These are phyloP conservation scores for Funneliformis mosseae DNA, from an alignment of 192 early-diverging fungal genomes.

Conservation along the genomic window DNA sequence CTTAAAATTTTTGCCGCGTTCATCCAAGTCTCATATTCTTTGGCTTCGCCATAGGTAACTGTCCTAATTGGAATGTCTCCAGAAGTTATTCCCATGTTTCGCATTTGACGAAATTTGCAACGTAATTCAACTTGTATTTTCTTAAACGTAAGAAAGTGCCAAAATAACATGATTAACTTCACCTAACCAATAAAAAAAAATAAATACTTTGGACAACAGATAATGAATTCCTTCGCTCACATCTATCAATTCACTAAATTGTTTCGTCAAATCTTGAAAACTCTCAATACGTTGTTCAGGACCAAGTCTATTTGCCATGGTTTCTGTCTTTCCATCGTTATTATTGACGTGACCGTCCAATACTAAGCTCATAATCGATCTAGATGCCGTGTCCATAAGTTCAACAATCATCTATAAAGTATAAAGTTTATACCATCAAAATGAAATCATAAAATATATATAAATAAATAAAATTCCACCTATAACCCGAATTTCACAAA, in stretches of 20 bases:
- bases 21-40: constrained; percentile 48
- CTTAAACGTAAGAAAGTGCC: background rate
- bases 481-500: background rate
- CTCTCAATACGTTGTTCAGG: constrained; percentile 33
- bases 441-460: background rate
- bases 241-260: constrained; percentile 40
- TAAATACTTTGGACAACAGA: background rate
- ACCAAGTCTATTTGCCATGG: constrained; percentile 26
- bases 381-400: constrained; percentile 41
- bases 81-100: constrained; percentile 44
- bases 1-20: constrained; percentile 40
- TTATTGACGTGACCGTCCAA: constrained; percentile 39
- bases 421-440: background rate
- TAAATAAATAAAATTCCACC: background rate
- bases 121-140: constrained; percentile 42
- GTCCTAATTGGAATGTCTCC: constrained; percentile 45
- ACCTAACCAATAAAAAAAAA: background rate
- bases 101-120: constrained; percentile 43
- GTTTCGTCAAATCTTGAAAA: constrained; percentile 38
- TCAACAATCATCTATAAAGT: constrained; percentile 43
- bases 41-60: constrained; percentile 47
- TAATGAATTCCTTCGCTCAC: background rate
- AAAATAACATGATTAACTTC: too few relatives aligned
- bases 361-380: constrained; percentile 43
- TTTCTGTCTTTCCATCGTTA: constrained; percentile 1